Base-by-base conservation (phyloP, 2,329 filamentous ascomycete genomes). In the Westerdykella sp. region DNA sequence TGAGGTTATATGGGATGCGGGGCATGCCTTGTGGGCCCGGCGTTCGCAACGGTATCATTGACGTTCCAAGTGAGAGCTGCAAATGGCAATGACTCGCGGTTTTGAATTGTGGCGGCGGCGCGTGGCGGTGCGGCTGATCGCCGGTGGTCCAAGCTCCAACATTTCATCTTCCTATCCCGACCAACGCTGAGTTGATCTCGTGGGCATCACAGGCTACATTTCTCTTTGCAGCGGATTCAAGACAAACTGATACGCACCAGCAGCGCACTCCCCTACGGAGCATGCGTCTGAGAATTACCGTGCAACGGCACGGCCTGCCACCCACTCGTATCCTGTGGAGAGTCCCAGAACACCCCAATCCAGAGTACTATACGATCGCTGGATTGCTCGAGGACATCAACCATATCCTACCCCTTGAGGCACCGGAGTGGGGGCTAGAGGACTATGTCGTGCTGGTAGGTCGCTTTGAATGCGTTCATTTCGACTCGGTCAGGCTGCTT, bases 401-500 rank as follows among this genome's bases (percentile, higher is more conserved):
- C 66, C 79, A 86, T 35, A 76, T 85, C 13, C 72, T 96, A 2
- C 89, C 90, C 0, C 78, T 97, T 0, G 89, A 95, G 69, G 81
- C 83, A 44, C 75, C 76, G 34, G 75, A 88, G 46, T 95, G 88
- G 87, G 88, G 87, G 0, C 69, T 95, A 3, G 90, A 96, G 58
- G 87, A 96, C 62, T 97, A 97, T 65, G 79, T 79, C 7, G 87
- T 95, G 23, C 86, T 94, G 66, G 75, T 95, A 3, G 71, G 68
- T 14, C 81, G 78, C 37, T 96, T 87, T 53, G 91, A 97, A 68
- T 93, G 87, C 56, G 69, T 96, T 44, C 91, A 96, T 69, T 97
- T 87, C 57, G 84, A 87, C 62, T 74, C 78, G 15, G 76, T 95
- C 5, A 72, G 74, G 12, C 76, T 77, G 36, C 72, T 93, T 9